These are phyloP conservation scores for Phaeodactylum tricornutum DNA, from an alignment of 108 stramenopile species.

Conservation along the genomic window DNA sequence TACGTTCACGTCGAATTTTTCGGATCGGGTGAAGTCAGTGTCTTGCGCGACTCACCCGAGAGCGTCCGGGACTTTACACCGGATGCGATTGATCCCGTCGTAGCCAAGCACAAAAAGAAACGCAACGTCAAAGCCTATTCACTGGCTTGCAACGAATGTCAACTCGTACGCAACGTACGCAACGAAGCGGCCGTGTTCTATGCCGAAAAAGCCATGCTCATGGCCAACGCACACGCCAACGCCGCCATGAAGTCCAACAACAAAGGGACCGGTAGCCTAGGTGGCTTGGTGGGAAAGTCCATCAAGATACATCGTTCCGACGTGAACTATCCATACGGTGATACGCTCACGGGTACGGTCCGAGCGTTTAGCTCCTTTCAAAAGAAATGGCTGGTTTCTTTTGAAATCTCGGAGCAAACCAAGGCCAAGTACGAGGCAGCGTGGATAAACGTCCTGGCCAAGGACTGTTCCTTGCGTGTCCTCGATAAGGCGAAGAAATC, in stretches of 20 bases:
- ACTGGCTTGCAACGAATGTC: slow-evolving; percentile 33
- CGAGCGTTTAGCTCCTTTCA: slow-evolving; percentile 21
- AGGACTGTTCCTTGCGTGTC: slow-evolving; percentile 30
- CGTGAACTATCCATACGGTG: slow-evolving; percentile 62
- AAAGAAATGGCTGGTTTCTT: slow-evolving; percentile 48
- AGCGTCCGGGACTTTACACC: slow-evolving; percentile 34
- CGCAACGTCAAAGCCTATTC: slow-evolving; percentile 34
- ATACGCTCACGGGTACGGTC: slow-evolving; percentile 36
- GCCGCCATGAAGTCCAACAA: no score
- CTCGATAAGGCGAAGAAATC: slow-evolving; percentile 11
- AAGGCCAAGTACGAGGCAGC: slow-evolving; percentile 32
- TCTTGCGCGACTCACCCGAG: slow-evolving; percentile 36
- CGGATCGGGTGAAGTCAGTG: slow-evolving; percentile 40
- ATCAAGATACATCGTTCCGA: slow-evolving; percentile 39
- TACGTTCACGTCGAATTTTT: slow-evolving; percentile 50
- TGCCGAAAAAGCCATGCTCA: slow-evolving; percentile 26
- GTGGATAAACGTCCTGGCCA: slow-evolving; percentile 43
- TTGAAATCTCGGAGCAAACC: slow-evolving; percentile 25
- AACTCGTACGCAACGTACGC: slow-evolving; percentile 17
- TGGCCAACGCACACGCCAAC: slow-evolving; percentile 15
- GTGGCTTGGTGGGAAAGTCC: slow-evolving; percentile 27
- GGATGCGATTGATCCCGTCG: slow-evolving; percentile 35
- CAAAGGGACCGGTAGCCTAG: no score
- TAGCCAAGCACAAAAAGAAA: slow-evolving; percentile 60
- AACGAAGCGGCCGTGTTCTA: slow-evolving; percentile 42